phyloP scores from a whole-genome alignment of 78 protist species.

The Corallochytrium limacisporum region DNA sequence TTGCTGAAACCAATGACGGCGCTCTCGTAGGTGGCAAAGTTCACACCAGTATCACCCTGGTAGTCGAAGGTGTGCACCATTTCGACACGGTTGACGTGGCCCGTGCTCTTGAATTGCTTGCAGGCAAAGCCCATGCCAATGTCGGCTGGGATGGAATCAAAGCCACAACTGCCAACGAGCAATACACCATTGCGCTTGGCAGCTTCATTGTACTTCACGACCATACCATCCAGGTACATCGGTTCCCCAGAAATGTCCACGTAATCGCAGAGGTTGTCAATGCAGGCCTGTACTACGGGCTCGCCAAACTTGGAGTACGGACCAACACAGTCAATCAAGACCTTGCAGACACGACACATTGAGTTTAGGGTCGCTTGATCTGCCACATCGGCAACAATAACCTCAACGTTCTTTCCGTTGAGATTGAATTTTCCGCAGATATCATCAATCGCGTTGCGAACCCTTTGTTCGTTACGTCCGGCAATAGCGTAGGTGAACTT shows the following conservation, averaged over 20 bases:
- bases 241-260: conserved; percentile 13
- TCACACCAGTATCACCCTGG: not conserved
- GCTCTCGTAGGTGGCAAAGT: conserved; percentile 13
- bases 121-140: not conserved
- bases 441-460: too few species aligned
- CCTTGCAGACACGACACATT: too few species aligned
- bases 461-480: too few species aligned
- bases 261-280: not conserved
- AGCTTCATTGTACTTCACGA: not conserved
- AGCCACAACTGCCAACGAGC: conserved; percentile 10
- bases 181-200: not conserved
- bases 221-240: conserved; percentile 1
- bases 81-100: not conserved
- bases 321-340: too few species aligned
- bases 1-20: conserved; percentile 16
- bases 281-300: conserved; percentile 6
- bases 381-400: too few species aligned
- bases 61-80: not conserved
- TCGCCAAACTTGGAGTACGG: too few species aligned
- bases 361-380: too few species aligned
- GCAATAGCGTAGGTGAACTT: too few species aligned
- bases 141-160: conserved; percentile 22
- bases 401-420: too few species aligned
- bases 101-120: not conserved
- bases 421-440: too few species aligned